Base-by-base conservation (phyloP, 495 filamentous ascomycete species). In the Neurospora sublineolata region DNA sequence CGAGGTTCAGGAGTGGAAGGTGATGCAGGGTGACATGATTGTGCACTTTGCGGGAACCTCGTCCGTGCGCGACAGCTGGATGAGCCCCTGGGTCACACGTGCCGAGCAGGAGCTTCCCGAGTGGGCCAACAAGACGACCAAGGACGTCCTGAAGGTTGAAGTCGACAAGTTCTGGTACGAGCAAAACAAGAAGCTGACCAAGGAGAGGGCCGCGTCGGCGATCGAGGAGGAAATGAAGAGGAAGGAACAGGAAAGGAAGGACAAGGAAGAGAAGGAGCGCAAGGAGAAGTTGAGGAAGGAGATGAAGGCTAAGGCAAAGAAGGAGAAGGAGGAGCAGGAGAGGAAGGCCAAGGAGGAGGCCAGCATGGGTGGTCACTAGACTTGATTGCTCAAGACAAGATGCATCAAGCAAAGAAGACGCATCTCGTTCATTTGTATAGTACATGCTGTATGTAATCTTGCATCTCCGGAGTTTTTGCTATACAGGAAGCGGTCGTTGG, bases 1-100 rank as follows among this genome's bases (percentile, higher is more conserved):
- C 30, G 39, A 71, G 37, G 60, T 76, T 38, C 68, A 75, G 38
- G 44, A 75, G 36, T 78, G 76, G 76, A 78, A 78, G 73, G 70
- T 78, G 40, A 78, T 78, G 76, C 76, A 73, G 27, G 76, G 76
- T 38, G 76, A 78, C 67, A 38, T 78, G 71, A 67, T 70, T 14
- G 71, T 77, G 40, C 75, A 77, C 68, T 77, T 78, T 38, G 77
- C 76, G 7, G 77, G 76, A 2, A 69, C 77, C 9, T 73, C 71
- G 11, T 39, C 70, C 33, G 75, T 78, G 37, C 69, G 75, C 23
- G 75, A 77, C 36, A 76, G 75, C 74, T 78, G 75, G 77, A 77
- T 78, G 76, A 71, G 44, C 20, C 77, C 74, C 5, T 78, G 77
- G 77, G 68, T 77, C 6, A 60, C 69, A 14, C 40, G 75, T 23